Evolutionary conservation across 2,329 filamentous ascomycete species (phyloP).

Genomic region (Pseudogymnoascus sp.): DNA sequence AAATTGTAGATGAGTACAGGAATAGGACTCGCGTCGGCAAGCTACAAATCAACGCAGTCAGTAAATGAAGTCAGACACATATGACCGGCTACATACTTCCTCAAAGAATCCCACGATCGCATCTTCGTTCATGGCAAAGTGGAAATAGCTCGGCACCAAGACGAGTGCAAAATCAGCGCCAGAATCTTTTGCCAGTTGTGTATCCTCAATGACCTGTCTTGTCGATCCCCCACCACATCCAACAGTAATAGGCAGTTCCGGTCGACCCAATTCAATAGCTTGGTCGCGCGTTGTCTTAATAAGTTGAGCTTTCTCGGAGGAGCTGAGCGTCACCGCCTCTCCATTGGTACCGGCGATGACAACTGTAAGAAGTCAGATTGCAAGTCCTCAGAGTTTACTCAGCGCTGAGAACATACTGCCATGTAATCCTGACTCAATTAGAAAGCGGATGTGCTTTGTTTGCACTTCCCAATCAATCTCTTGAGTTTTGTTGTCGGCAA

Average conservation of each 20-base stretch:
- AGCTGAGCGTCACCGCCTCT: constrained; percentile 36
- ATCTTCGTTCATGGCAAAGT: constrained; percentile 37
- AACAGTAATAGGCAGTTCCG: constrained; percentile 34
- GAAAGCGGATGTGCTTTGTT: constrained; percentile 16
- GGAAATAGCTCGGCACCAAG: constrained; percentile 34
- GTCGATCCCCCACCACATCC: constrained; percentile 35
- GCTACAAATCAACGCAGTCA: constrained; percentile 21
- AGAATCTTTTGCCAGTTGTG: constrained; percentile 31
- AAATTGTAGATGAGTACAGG: constrained; percentile 42
- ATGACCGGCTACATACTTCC: constrained; percentile 18
- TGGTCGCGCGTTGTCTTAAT: constrained; percentile 34
- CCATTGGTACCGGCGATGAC: constrained; percentile 40
- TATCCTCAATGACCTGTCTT: constrained; percentile 34
- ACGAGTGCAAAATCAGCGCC: constrained; percentile 34
- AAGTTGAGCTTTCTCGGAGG: constrained; percentile 34
- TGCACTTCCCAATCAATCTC: constrained; percentile 19
- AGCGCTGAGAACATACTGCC: constrained; percentile 15
- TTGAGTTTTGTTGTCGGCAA: constrained; percentile 13
- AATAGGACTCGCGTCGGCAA: constrained; percentile 33
- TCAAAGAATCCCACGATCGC: constrained; percentile 49
- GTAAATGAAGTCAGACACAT: constrained; percentile 7
- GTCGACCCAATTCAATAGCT: constrained; percentile 20
- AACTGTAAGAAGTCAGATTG: constrained; percentile 14
- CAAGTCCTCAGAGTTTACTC: background rate
- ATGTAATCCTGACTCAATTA: constrained; percentile 19